Evolutionary conservation across 257 asterid genomes (phyloP).

Genomic region (Nicotiana obtusifolia): DNA sequence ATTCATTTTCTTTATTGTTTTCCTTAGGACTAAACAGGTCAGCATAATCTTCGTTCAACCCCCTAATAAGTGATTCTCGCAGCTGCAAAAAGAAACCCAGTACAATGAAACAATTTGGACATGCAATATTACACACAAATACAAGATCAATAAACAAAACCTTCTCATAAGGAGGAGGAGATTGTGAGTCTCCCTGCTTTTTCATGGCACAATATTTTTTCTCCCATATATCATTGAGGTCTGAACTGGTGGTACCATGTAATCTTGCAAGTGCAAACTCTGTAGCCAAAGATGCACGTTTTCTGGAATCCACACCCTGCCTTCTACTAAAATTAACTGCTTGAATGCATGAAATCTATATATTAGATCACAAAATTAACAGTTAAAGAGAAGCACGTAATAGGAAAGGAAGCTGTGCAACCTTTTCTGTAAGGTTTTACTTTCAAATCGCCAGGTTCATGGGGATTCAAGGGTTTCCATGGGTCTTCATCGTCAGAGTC

Average conservation of each 20-base stretch:
- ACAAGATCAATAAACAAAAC: conserved; percentile 26
- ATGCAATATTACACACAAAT: neutral
- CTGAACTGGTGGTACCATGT: conserved; percentile 50
- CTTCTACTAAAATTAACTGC: conserved; percentile 55
- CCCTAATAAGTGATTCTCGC: conserved; percentile 57
- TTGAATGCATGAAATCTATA: conserved; percentile 11
- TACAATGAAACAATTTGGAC: conserved; percentile 9
- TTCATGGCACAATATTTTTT: conserved; percentile 29
- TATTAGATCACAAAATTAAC: conserved; percentile 1
- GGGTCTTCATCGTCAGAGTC: conserved; percentile 62
- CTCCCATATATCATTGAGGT: conserved; percentile 61
- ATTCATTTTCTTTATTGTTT: conserved; percentile 36
- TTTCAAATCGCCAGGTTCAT: conserved; percentile 77
- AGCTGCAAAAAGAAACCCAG: conserved; percentile 44
- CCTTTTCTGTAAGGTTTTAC: conserved; percentile 72
- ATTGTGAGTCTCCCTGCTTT: conserved; percentile 26
- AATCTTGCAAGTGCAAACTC: conserved; percentile 75
- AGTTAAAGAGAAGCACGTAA: conserved; percentile 8
- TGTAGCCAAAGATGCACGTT: conserved; percentile 24
- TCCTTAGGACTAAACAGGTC: conserved; percentile 28
- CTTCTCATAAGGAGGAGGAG: conserved; percentile 61
- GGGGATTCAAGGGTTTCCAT: conserved; percentile 93
- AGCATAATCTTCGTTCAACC: conserved; percentile 30
- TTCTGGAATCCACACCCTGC: conserved; percentile 33
- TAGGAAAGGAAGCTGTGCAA: conserved; percentile 5